phyloP scores from a whole-genome alignment of 352 stramenopile species.

The Phytopythium montanum region DNA sequence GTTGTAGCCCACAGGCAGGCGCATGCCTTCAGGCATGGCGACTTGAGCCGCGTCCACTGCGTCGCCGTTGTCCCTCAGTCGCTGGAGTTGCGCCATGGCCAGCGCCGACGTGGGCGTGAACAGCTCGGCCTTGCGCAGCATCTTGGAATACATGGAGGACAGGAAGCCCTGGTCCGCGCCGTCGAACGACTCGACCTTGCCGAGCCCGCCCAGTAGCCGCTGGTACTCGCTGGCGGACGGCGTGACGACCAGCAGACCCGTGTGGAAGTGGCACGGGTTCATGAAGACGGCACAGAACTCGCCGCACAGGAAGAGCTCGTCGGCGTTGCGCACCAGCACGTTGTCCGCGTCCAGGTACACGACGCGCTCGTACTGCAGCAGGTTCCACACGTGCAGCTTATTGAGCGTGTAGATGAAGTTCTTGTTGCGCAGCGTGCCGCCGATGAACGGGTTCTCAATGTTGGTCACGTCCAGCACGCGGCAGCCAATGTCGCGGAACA shows the following conservation, averaged over 20 bases:
- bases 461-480: conserved; percentile 83
- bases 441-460: conserved; percentile 85
- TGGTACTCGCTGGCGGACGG: conserved; percentile 68
- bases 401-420: conserved; percentile 91
- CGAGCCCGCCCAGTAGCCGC: conserved; percentile 58
- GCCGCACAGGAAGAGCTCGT: conserved; percentile 86
- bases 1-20: conserved; percentile 85
- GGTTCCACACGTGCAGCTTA: conserved; percentile 89
- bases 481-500: conserved; percentile 81
- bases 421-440: conserved; percentile 76
- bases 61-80: background rate
- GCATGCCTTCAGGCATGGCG: conserved; percentile 52
- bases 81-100: conserved; percentile 11
- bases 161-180: conserved; percentile 86
- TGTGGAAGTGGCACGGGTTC: conserved; percentile 91
- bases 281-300: conserved; percentile 89
- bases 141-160: conserved; percentile 84
- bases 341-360: conserved; percentile 92
- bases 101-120: conserved; percentile 54
- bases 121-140: conserved; percentile 61
- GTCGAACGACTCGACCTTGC: conserved; percentile 67
- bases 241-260: conserved; percentile 79
- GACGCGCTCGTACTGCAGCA: conserved; percentile 88
- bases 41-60: conserved; percentile 31
- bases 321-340: conserved; percentile 83